phyloP scores from a whole-genome alignment of 371 early-diverging fungal species.

The Mucor indicus region DNA sequence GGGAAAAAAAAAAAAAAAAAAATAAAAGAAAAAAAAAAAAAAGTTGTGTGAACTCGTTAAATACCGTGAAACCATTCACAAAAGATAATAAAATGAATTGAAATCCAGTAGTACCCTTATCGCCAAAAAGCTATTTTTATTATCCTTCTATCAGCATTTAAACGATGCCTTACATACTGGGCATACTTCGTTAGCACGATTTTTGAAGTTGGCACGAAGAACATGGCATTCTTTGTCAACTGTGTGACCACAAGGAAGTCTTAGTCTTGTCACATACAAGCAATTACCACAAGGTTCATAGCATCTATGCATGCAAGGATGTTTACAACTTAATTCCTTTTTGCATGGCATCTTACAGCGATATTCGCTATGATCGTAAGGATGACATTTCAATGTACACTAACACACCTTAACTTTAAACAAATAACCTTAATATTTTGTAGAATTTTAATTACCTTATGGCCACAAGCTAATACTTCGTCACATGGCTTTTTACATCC shows the following conservation, averaged over 20 bases:
- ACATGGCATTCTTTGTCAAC: constrained; percentile 23
- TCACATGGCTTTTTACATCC: constrained; percentile 49
- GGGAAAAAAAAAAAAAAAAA: constrained; percentile 2
- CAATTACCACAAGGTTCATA: constrained; percentile 48
- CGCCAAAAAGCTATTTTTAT: too few relatives aligned
- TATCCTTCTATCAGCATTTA: too few relatives aligned
- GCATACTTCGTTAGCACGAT: constrained; percentile 10
- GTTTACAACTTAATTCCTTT: constrained; percentile 33
- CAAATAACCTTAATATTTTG: not conserved
- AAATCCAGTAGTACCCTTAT: too few relatives aligned
- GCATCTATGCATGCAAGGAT: constrained; percentile 40
- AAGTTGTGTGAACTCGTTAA: constrained; percentile 12
- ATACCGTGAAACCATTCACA: too few relatives aligned
- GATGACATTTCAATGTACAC: constrained; percentile 48
- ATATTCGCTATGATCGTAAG: constrained; percentile 37
- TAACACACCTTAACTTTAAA: not conserved
- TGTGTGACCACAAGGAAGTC: constrained; percentile 36
- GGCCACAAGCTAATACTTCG: constrained; percentile 42
- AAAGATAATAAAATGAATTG: too few relatives aligned
- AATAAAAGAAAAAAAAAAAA: constrained; percentile 3
- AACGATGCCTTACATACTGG: constrained; percentile 11
- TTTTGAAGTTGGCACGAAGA: constrained; percentile 12
- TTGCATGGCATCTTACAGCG: constrained; percentile 40
- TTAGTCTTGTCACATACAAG: constrained; percentile 6
- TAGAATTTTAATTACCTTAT: constrained; percentile 35